Evolutionary conservation across 106 monocot genomes (phyloP).

Genomic region (Chionographis japonica): DNA sequence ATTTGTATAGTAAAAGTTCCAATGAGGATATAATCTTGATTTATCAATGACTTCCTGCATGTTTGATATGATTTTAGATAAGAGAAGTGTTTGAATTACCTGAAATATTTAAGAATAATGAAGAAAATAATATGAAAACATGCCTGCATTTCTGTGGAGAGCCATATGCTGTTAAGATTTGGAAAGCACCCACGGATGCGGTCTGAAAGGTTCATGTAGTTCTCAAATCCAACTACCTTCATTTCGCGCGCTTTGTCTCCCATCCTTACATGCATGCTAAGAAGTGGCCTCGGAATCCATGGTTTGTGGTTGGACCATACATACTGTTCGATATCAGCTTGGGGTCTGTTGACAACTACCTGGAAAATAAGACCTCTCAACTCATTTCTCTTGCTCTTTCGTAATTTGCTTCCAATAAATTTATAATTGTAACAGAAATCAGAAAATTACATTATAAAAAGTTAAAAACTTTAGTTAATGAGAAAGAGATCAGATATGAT

Average conservation of each 20-base stretch:
- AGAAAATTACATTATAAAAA: neutral
- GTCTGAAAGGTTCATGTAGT: slow-evolving; percentile 66
- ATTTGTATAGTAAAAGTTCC: slow-evolving; percentile 79
- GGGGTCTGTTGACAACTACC: slow-evolving; percentile 28
- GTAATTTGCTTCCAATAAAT: no score
- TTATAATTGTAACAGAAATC: no score
- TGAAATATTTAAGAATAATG: neutral
- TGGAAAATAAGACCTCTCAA: slow-evolving; percentile 15
- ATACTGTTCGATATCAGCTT: slow-evolving; percentile 47
- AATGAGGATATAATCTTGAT: slow-evolving; percentile 36
- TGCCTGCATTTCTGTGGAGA: slow-evolving; percentile 91
- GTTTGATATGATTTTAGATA: neutral
- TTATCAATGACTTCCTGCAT: slow-evolving; percentile 61
- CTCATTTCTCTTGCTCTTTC: neutral
- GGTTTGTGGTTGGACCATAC: slow-evolving; percentile 78
- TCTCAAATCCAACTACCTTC: slow-evolving; percentile 70
- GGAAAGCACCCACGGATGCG: slow-evolving; percentile 57
- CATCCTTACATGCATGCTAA: slow-evolving; percentile 91
- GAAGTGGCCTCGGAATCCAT: slow-evolving; percentile 71
- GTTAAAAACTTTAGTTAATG: neutral
- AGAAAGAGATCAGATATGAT: neutral
- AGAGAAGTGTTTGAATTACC: neutral
- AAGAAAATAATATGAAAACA: neutral
- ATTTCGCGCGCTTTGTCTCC: slow-evolving; percentile 93
- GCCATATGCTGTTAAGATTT: slow-evolving; percentile 65